Base-by-base conservation (phyloP, 495 filamentous ascomycete species). In the Sabuloglossum arenarium region DNA sequence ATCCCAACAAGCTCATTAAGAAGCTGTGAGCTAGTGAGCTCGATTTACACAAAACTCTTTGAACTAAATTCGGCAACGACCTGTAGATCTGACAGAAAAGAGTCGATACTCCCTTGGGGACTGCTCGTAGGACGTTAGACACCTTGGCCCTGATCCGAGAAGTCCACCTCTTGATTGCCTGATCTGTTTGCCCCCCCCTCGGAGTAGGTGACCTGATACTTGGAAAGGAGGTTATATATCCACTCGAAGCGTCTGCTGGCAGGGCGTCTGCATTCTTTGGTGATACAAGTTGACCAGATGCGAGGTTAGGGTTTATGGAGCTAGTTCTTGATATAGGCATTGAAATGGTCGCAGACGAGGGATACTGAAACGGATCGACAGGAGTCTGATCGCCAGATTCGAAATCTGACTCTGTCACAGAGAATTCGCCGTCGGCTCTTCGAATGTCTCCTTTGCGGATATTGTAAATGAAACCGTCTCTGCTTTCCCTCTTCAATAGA, bases 1-100 rank as follows among this genome's bases (percentile, higher is more conserved):
- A 91, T 34, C 84, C 83, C 85, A 84, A 88, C 9, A 84, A 59
- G 31, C 86, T 88, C 37, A 66, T 60, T 54, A 77, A 64, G 62
- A 90, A 82, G 12, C 72, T 73, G 23, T 25, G 24, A 59, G 63
- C 24, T 19, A 28, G 21, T 30, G 57, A 16, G 46, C 25, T 6
- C 8, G 51, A 27, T 56, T 19, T 49, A 4, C 56, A 32, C 14
- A 59, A 28, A 5, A 12, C 34, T 5, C 23, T 55, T 31, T 58
- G 56, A 5, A 57, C 34, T 14, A 56, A 56, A 25, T 31, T 57
- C 55, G 57, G 57, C 28, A 59, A 16, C 34, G 16, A 42, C 11
- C 27, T 42, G 39, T 23, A 57, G 2, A 34, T 23, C n/a, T 19
- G 8, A 24, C 37, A 1, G 39, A 28, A 8, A 2, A 47, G 37